These are phyloP conservation scores for Globisporangium mamillatum DNA, from an alignment of 352 stramenopile genomes.

Conservation along the genomic window DNA sequence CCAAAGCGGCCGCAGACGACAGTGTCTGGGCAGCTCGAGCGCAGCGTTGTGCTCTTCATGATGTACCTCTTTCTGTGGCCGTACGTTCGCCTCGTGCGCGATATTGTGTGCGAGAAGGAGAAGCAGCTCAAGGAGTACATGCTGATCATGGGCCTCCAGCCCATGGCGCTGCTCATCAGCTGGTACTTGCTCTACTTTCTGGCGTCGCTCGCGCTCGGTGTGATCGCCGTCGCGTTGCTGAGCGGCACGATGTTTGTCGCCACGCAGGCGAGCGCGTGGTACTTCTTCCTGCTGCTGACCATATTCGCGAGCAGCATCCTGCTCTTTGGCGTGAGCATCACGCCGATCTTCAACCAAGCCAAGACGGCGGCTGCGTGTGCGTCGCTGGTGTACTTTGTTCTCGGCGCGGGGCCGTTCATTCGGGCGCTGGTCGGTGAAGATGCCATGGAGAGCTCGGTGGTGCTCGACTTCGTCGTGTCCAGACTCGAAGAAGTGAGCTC, in stretches of 20 bases:
- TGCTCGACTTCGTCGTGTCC: slow-evolving; percentile 32
- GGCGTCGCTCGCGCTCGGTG: slow-evolving; percentile 42
- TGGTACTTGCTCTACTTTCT: slow-evolving; percentile 85
- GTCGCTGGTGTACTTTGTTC: slow-evolving; percentile 63
- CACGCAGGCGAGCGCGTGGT: slow-evolving; percentile 29
- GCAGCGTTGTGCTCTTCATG: slow-evolving; percentile 70
- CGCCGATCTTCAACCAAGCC: slow-evolving; percentile 66
- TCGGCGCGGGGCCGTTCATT: slow-evolving; percentile 53
- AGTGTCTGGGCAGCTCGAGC: slow-evolving; percentile 43
- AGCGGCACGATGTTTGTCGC: slow-evolving; percentile 60
- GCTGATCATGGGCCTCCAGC: slow-evolving; percentile 85
- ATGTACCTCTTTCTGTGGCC: slow-evolving; percentile 86
- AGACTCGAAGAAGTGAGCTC: slow-evolving; percentile 56
- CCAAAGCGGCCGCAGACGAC: slow-evolving; percentile 43
- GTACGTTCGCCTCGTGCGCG: slow-evolving; percentile 78
- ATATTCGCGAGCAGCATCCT: slow-evolving; percentile 64
- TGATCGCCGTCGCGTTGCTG: slow-evolving; percentile 58
- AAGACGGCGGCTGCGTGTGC: slow-evolving; percentile 64
- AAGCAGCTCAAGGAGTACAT: slow-evolving; percentile 87
- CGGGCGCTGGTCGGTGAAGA: slow-evolving; percentile 52
- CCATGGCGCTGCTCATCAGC: slow-evolving; percentile 67
- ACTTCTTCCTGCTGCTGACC: slow-evolving; percentile 64
- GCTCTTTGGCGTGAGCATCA: slow-evolving; percentile 67
- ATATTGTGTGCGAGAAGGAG: slow-evolving; percentile 90
- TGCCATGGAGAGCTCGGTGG: slow-evolving; percentile 27